These are phyloP conservation scores for Seminavis robusta DNA, from an alignment of 108 stramenopile species.

Conservation along the genomic window DNA sequence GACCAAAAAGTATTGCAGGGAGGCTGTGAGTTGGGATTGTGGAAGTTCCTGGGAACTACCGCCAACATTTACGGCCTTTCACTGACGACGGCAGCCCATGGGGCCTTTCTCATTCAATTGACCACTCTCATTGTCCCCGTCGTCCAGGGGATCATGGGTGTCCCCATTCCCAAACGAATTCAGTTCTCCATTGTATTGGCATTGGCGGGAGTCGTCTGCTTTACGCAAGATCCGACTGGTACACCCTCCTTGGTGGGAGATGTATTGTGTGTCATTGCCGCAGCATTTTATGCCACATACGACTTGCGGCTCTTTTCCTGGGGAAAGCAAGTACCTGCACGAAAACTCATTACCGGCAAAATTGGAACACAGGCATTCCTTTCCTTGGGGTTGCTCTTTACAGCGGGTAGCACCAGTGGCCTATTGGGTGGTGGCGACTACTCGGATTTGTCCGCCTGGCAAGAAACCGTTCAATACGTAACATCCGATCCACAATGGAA, in stretches of 20 bases:
- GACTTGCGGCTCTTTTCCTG: constrained; percentile 67
- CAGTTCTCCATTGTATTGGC: constrained; percentile 56
- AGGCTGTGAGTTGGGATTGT: constrained; percentile 49
- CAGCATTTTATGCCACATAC: constrained; percentile 73
- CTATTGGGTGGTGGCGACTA: too few relatives aligned
- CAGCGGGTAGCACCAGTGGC: constrained; percentile 1
- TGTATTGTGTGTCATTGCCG: constrained; percentile 60
- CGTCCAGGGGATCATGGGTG: constrained; percentile 57
- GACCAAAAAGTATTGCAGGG: constrained; percentile 12
- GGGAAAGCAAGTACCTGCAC: constrained; percentile 56
- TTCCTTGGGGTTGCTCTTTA: constrained; percentile 32
- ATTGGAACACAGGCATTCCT: constrained; percentile 64
- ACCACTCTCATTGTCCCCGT: constrained; percentile 75
- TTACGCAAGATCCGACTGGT: constrained; percentile 59
- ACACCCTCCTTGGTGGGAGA: constrained; percentile 48
- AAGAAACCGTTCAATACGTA: neutral
- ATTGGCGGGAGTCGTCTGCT: constrained; percentile 57
- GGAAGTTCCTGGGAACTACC: constrained; percentile 69
- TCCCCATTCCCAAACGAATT: constrained; percentile 66
- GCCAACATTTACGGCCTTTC: constrained; percentile 69
- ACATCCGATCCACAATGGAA: too few relatives aligned
- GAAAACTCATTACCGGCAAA: constrained; percentile 62
- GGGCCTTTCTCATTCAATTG: constrained; percentile 75
- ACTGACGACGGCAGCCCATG: constrained; percentile 73
- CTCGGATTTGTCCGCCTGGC: too few relatives aligned